phyloP scores from a whole-genome alignment of 2,329 filamentous ascomycete genomes.

The Pezicula carpinea region DNA sequence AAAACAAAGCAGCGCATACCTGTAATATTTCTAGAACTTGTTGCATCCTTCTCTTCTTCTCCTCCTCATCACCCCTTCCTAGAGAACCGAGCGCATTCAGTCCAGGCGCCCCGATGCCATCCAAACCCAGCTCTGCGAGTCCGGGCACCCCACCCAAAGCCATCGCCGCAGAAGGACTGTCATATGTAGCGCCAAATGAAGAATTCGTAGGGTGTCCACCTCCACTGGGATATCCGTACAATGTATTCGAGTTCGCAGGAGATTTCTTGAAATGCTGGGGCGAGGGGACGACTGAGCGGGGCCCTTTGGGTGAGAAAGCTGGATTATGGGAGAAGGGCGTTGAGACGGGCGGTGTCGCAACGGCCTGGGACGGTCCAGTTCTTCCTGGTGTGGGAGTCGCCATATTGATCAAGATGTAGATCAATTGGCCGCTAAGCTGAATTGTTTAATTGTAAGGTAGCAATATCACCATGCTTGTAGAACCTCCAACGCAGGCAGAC shows the following conservation, averaged over 20 bases:
- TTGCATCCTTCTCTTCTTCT: slow-evolving; percentile 40
- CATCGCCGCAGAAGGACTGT: slow-evolving; percentile 59
- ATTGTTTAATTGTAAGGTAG: neutral
- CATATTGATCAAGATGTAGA: slow-evolving; percentile 15
- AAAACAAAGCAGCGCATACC: slow-evolving; percentile 6
- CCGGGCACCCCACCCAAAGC: slow-evolving; percentile 50
- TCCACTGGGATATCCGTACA: slow-evolving; percentile 31
- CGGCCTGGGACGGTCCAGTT: slow-evolving; percentile 15
- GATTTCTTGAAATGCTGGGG: slow-evolving; percentile 57
- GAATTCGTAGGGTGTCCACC: slow-evolving; percentile 36
- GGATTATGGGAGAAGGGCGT: slow-evolving; percentile 58
- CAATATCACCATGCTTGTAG: neutral
- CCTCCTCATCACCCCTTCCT: slow-evolving; percentile 41
- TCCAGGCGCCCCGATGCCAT: slow-evolving; percentile 36
- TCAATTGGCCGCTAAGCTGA: neutral
- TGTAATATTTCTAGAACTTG: slow-evolving; percentile 28
- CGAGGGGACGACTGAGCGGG: slow-evolving; percentile 47
- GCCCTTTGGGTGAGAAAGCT: slow-evolving; percentile 51
- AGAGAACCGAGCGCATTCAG: slow-evolving; percentile 14
- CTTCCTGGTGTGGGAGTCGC: slow-evolving; percentile 28
- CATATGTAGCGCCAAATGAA: slow-evolving; percentile 41
- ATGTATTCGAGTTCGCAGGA: slow-evolving; percentile 46
- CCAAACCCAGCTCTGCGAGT: slow-evolving; percentile 45
- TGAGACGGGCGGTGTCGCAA: slow-evolving; percentile 60
- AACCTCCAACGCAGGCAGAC: no score